Conservation (phyloP, 2,329 filamentous ascomycete genomes). For the Claviceps spartinae region DNA sequence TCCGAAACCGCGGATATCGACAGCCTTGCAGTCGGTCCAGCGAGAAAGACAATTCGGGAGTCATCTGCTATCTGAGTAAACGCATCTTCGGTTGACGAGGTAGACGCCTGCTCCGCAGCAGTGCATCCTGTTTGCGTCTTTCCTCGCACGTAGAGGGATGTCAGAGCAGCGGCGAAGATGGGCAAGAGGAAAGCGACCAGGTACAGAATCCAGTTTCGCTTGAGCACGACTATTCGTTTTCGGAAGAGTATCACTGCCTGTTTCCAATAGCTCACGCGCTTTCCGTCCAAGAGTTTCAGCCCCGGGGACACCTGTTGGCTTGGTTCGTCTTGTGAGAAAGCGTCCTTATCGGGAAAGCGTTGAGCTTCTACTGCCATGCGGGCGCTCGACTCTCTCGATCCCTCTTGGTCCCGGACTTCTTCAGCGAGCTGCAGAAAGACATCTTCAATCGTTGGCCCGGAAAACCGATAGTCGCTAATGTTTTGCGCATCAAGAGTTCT, state of each 20-base stretch:
- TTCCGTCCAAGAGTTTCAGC: constrained; percentile 52
- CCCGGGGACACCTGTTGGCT: constrained; percentile 16
- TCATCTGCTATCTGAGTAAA: constrained; percentile 23
- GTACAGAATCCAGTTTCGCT: constrained; percentile 66
- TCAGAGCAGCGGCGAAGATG: constrained; percentile 64
- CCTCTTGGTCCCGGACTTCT: constrained; percentile 49
- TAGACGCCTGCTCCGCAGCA: constrained; percentile 32
- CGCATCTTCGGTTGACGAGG: constrained; percentile 22
- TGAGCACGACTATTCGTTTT: constrained; percentile 66
- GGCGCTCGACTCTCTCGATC: constrained; percentile 13
- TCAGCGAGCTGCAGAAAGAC: constrained; percentile 80
- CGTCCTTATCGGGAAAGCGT: constrained; percentile 12
- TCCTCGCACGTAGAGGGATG: constrained; percentile 57
- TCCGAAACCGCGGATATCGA: constrained; percentile 14
- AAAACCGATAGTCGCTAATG: constrained; percentile 69
- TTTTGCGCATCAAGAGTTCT: constrained; percentile 50
- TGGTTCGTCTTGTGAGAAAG: constrained; percentile 9
- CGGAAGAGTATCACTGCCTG: constrained; percentile 64
- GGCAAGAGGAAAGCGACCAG: constrained; percentile 63
- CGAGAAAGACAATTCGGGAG: constrained; percentile 15
- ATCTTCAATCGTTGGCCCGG: constrained; percentile 82
- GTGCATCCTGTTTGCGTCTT: constrained; percentile 40
- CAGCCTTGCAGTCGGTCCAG: constrained; percentile 25
- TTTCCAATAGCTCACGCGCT: constrained; percentile 50
- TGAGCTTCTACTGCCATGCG: constrained; percentile 10